Percentiles rank a stretch among this genome's conserved stretches.
Conservation (phyloP, 1,284 basidiomycete species). For the Neolentinus lepideus region DNA sequence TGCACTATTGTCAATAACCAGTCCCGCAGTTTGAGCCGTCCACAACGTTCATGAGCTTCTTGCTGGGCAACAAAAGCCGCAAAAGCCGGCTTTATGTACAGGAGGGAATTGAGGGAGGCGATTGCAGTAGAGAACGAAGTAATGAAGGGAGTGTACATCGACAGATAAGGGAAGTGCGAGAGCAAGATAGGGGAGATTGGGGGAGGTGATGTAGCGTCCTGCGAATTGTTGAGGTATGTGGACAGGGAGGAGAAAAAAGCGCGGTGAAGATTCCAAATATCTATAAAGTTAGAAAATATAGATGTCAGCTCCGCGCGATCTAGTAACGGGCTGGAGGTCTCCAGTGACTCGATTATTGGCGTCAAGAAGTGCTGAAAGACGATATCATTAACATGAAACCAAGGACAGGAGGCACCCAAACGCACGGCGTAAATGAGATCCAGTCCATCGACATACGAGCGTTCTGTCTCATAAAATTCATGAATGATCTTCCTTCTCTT, state of each 20-base stretch:
- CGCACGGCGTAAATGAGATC: conserved; percentile 75
- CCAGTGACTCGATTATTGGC: conserved; percentile 67
- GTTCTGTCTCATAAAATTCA: conserved; percentile 79
- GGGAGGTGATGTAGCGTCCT: conserved; percentile 13
- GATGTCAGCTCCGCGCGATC: conserved; percentile 63
- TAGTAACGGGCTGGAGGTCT: conserved; percentile 59
- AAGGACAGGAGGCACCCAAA: conserved; percentile 9
- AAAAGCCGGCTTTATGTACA: conserved; percentile 47
- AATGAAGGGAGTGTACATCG: conserved; percentile 77
- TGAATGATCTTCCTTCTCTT: conserved; percentile 48
- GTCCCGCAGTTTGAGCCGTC: conserved; percentile 67
- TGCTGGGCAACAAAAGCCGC: conserved; percentile 51
- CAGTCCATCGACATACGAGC: conserved; percentile 71
- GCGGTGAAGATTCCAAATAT: conserved; percentile 85
- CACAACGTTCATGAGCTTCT: conserved; percentile 61
- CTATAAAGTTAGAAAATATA: conserved; percentile 86
- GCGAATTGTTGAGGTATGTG: conserved; percentile 28
- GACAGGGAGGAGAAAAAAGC: conserved; percentile 66
- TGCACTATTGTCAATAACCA: conserved; percentile 87
- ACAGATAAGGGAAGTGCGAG: conserved; percentile 47
- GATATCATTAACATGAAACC: conserved; percentile 1
- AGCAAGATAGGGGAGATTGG: conserved; percentile 38
- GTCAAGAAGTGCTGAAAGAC: conserved; percentile 62
- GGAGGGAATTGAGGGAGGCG: conserved; percentile 42
- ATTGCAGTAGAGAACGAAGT: conserved; percentile 69